These are phyloP conservation scores for Vaccinium darrowii DNA, from an alignment of 148 eudicot genomes.

Conservation along the genomic window DNA sequence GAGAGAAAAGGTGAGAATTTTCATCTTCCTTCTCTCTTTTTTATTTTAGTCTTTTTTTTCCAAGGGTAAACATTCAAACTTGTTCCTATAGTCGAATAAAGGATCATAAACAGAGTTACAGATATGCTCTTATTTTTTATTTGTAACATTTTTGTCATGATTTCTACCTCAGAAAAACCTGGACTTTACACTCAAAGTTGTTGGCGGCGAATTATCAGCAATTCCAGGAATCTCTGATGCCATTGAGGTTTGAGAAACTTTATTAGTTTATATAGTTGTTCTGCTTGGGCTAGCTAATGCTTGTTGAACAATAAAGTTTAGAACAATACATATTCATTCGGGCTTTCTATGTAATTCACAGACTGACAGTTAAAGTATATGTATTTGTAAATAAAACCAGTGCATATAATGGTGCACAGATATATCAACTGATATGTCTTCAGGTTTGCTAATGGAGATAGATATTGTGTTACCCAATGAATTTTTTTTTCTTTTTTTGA, in stretches of 20 bases:
- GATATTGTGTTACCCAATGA: background rate
- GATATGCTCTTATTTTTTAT: background rate
- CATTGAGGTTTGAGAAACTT: constrained; percentile 50
- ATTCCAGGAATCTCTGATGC: constrained; percentile 86
- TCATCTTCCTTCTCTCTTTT: background rate
- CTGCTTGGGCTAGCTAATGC: background rate
- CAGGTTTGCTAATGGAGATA: background rate
- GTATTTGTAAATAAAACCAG: too few species aligned
- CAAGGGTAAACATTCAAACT: background rate
- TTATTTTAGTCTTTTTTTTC: background rate
- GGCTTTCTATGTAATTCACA: background rate
- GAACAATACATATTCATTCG: background rate
- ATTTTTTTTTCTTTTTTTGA: background rate
- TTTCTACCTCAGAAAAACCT: constrained; percentile 53
- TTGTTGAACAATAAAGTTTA: background rate
- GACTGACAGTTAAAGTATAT: too few species aligned
- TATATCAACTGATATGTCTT: background rate
- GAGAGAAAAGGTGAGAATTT: constrained; percentile 59
- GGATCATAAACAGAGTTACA: background rate
- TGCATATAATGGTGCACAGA: background rate
- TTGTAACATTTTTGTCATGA: too few species aligned
- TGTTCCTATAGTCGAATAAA: background rate
- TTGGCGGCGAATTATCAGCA: constrained; percentile 77
- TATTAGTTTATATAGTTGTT: background rate
- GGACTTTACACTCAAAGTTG: constrained; percentile 75